Conservation (phyloP, 2,329 filamentous ascomycete genomes). For the Pseudopithomyces chartarum region DNA sequence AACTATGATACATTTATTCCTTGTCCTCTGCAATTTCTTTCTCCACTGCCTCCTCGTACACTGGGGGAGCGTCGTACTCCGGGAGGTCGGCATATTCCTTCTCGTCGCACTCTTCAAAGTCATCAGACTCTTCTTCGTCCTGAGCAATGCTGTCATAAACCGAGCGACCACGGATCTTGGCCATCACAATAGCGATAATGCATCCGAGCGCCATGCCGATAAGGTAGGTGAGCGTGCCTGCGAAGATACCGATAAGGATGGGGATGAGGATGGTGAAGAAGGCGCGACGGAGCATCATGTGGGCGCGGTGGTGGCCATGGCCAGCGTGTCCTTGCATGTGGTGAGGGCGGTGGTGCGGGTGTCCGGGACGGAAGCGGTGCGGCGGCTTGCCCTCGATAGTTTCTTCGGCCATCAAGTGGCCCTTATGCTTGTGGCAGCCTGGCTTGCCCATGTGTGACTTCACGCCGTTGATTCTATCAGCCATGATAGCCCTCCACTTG, state of each 20-base stretch:
- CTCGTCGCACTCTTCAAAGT: constrained; percentile 25
- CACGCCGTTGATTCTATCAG: constrained; percentile 40
- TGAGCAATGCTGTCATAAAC: constrained; percentile 40
- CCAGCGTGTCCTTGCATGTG: constrained; percentile 19
- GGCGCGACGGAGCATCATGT: constrained; percentile 53
- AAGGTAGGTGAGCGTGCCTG: constrained; percentile 70
- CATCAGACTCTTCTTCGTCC: constrained; percentile 37
- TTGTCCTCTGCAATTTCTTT: constrained; percentile 35
- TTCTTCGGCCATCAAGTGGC: constrained; percentile 39
- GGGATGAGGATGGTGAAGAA: constrained; percentile 69
- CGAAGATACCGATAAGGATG: constrained; percentile 69
- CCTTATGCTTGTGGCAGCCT: constrained; percentile 41
- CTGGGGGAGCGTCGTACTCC: constrained; percentile 44
- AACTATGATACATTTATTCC: constrained; percentile 16
- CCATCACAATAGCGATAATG: constrained; percentile 64
- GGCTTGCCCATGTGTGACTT: constrained; percentile 37
- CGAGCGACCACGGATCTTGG: constrained; percentile 56
- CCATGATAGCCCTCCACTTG: constrained; percentile 49
- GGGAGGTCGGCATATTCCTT: constrained; percentile 43
- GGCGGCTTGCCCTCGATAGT: constrained; percentile 38
- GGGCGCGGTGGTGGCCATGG: constrained; percentile 27
- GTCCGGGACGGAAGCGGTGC: constrained; percentile 39
- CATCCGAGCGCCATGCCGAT: constrained; percentile 70
- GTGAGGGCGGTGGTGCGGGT: constrained; percentile 29
- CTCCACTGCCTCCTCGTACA: constrained; percentile 42